Evolutionary conservation across 1,284 basidiomycete genomes (phyloP).

Genomic region (Cutaneotrichosporon sp.): DNA sequence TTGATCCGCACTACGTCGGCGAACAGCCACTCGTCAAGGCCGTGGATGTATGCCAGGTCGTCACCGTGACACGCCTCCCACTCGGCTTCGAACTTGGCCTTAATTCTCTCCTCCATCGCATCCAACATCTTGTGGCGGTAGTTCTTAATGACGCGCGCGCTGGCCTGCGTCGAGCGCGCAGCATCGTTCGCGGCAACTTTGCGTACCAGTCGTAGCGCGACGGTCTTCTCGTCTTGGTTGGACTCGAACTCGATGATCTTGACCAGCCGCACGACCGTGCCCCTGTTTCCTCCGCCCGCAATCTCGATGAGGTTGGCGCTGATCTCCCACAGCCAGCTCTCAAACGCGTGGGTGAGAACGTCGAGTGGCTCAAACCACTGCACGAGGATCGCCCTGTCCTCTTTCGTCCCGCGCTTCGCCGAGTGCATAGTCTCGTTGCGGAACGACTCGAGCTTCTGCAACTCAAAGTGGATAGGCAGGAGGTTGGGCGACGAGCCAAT

Average conservation of each 20-base stretch:
- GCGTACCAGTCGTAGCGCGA: slow-evolving; percentile 89
- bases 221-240: slow-evolving; percentile 89
- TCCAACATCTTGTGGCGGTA: slow-evolving; percentile 89
- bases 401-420: slow-evolving; percentile 73
- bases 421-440: slow-evolving; percentile 90
- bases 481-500: slow-evolving; percentile 82
- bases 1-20: slow-evolving; percentile 90
- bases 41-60: slow-evolving; percentile 70
- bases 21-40: slow-evolving; percentile 77
- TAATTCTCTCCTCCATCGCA: slow-evolving; percentile 74
- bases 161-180: slow-evolving; percentile 84
- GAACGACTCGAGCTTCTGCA: slow-evolving; percentile 86
- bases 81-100: slow-evolving; percentile 68
- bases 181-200: slow-evolving; percentile 85
- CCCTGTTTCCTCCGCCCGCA: slow-evolving; percentile 72
- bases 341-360: slow-evolving; percentile 76
- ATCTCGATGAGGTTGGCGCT: slow-evolving; percentile 76
- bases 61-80: slow-evolving; percentile 65
- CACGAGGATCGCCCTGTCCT: slow-evolving; percentile 63
- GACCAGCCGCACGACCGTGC: slow-evolving; percentile 83
- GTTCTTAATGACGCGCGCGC: slow-evolving; percentile 91
- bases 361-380: slow-evolving; percentile 88
- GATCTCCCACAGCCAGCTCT: slow-evolving; percentile 78
- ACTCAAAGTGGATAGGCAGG: slow-evolving; percentile 83
- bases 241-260: slow-evolving; percentile 95